phyloP scores from a whole-genome alignment of 768 basidiomycete genomes.

The Kwoniella heveanensis region DNA sequence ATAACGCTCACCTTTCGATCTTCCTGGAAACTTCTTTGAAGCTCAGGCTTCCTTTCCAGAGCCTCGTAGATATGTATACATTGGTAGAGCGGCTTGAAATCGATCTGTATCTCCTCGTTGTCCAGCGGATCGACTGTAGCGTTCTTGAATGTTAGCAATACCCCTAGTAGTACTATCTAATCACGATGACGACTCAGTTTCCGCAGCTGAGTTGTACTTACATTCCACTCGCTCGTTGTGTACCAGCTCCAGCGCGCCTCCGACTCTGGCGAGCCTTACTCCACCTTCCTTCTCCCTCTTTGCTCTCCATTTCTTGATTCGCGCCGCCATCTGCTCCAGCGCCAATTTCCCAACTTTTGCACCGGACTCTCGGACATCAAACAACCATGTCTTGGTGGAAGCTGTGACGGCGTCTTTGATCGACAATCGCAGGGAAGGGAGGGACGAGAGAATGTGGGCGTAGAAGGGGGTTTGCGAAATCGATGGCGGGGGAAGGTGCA shows the following conservation, averaged over 20 bases:
- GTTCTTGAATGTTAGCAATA: neutral
- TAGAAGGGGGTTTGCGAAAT: constrained; percentile 91
- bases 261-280: constrained; percentile 73
- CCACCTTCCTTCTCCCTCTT: constrained; percentile 82
- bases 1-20: constrained; percentile 77
- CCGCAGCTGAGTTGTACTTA: constrained; percentile 58
- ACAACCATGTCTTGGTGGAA: constrained; percentile 93
- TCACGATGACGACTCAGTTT: neutral
- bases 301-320: constrained; percentile 78
- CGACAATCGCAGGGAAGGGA: constrained; percentile 83
- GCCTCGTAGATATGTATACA: constrained; percentile 96
- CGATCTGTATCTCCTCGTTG: constrained; percentile 81
- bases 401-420: constrained; percentile 93
- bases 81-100: constrained; percentile 93
- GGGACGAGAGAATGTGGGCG: constrained; percentile 82
- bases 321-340: constrained; percentile 82
- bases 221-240: constrained; percentile 93
- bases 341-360: constrained; percentile 82
- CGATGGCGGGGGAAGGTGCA: constrained; percentile 81
- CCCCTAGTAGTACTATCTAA: neutral
- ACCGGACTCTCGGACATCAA: constrained; percentile 88
- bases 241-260: constrained; percentile 88
- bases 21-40: constrained; percentile 91
- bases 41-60: constrained; percentile 83
- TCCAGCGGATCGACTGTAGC: constrained; percentile 81